Evolutionary conservation across 371 early-diverging fungal genomes (phyloP), one percentile per base, ranked within the genome.

Genomic region (Zychaea mexicana): DNA sequence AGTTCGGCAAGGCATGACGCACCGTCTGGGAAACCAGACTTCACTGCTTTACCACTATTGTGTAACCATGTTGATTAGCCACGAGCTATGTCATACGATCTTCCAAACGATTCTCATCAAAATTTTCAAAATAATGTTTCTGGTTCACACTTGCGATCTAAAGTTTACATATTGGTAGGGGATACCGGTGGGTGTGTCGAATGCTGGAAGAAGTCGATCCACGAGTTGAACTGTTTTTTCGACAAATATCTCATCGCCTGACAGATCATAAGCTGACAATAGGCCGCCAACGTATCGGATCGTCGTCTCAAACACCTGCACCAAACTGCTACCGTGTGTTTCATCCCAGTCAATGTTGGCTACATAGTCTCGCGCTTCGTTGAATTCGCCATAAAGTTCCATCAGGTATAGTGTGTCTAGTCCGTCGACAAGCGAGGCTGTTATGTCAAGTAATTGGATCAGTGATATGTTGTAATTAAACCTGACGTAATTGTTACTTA

Each of bases 251-350:
- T 52, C 33, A 28, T 85, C 78, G 21, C 60, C 61, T 3, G 84
- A 82, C 32, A 94, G 76, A 55, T 94, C 86, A 68, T 93, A 90
- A 1, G 94, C 92, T 21, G 88, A 85, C 24, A 96, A 71, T 27
- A 96, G 73, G 0, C 95, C 95, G 15, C 96, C 98, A 15, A 97
- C 78, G 39, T 93, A 87, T 0, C 98, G 87, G 52, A 96, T 97
- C 17, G 85, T 86, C 26, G 92, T 91, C 73, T 97, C 98, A 73
- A 96, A 96, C 55, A 85, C 71, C 26, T 80, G 76, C 12, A 80
- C 81, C 7, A 69, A 66, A 19, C 66, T 65, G 53, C 68, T 64
- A 13, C 58, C 61, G 6, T 36, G 61, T 2, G 64, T 33, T 10
- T 46, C 52, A 42, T 45, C 30, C 81, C 81, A 80, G 31, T 83